Percentiles rank a stretch among this genome's conserved stretches.
Evolutionary conservation across 495 filamentous ascomycete species (phyloP).

Genomic region (Talaromyces stipitatus): DNA sequence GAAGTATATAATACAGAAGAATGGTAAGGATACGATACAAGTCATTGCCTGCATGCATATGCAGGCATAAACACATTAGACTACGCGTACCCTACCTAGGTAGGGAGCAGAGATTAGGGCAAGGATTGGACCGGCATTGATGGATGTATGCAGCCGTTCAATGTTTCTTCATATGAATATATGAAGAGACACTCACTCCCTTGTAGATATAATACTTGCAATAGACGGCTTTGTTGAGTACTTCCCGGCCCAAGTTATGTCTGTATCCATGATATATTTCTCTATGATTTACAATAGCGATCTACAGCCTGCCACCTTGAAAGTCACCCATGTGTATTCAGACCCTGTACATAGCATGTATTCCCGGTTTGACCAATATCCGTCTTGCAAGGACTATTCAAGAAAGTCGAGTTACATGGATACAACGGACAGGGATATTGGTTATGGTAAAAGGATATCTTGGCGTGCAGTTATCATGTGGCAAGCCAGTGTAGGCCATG

Average conservation of each 20-base stretch:
- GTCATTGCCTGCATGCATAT: too few species aligned
- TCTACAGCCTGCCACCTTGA: too few species aligned
- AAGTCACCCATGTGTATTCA: not conserved
- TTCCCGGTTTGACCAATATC: not conserved
- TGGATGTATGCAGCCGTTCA: not conserved
- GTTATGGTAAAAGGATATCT: not conserved
- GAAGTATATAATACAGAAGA: too few species aligned
- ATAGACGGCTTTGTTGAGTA: not conserved
- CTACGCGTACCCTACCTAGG: too few species aligned
- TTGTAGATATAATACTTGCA: not conserved
- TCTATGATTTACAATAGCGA: not conserved
- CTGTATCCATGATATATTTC: not conserved
- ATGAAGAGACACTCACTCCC: not conserved
- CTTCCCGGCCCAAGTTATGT: too few species aligned
- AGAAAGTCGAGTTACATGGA: not conserved
- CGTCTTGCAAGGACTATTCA: not conserved
- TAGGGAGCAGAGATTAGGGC: too few species aligned
- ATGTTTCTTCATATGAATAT: not conserved
- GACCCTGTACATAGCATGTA: too few species aligned
- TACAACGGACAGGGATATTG: not conserved
- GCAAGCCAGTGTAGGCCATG: not conserved
- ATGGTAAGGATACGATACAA: too few species aligned
- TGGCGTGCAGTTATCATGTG: not conserved
- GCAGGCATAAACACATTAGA: not conserved
- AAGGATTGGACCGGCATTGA: too few species aligned